These are phyloP conservation scores for Eimeria sp. DNA, from an alignment of 169 alveolate genomes.

Conservation along the genomic window DNA sequence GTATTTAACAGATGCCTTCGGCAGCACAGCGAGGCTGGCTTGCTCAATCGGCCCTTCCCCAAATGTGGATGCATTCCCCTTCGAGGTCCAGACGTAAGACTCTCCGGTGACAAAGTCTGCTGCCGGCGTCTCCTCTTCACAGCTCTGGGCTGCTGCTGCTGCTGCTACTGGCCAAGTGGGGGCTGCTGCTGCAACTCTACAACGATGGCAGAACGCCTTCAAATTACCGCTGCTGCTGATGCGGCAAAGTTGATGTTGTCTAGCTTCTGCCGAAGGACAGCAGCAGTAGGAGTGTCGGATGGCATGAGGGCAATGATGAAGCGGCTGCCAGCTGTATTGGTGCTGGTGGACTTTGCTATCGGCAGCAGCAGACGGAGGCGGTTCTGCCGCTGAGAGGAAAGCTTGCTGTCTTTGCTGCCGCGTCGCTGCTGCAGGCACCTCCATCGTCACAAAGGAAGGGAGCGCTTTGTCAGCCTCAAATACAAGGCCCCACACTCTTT, in stretches of 20 bases:
- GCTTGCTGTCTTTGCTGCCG: conserved; percentile 34
- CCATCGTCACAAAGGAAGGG: conserved; percentile 15
- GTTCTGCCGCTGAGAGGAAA: conserved; percentile 23
- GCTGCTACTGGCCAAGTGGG: conserved; percentile 61
- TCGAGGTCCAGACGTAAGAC: conserved; percentile 49
- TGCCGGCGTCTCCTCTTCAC: conserved; percentile 22
- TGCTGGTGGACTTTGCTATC: not conserved
- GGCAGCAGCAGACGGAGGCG: not conserved
- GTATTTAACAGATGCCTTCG: conserved; percentile 20
- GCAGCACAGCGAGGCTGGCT: conserved; percentile 29
- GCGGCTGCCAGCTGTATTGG: conserved; percentile 37
- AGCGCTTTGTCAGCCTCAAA: conserved; percentile 9
- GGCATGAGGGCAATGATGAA: not conserved
- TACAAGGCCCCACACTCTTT: conserved; percentile 50
- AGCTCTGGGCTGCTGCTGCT: conserved; percentile 29
- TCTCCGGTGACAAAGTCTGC: conserved; percentile 41
- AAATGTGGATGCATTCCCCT: not conserved
- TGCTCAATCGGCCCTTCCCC: not conserved
- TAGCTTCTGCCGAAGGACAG: not conserved
- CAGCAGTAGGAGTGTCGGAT: conserved; percentile 4
- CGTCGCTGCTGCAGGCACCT: conserved; percentile 34
- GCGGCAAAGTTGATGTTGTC: not conserved
- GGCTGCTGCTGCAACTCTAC: conserved; percentile 58
- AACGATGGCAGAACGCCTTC: conserved; percentile 32
- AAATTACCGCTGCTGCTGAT: conserved; percentile 25